Evolutionary conservation across 371 early-diverging fungal species (phyloP), one percentile per base, ranked within the genome.

Genomic region (Lichtheimia corymbifera): DNA sequence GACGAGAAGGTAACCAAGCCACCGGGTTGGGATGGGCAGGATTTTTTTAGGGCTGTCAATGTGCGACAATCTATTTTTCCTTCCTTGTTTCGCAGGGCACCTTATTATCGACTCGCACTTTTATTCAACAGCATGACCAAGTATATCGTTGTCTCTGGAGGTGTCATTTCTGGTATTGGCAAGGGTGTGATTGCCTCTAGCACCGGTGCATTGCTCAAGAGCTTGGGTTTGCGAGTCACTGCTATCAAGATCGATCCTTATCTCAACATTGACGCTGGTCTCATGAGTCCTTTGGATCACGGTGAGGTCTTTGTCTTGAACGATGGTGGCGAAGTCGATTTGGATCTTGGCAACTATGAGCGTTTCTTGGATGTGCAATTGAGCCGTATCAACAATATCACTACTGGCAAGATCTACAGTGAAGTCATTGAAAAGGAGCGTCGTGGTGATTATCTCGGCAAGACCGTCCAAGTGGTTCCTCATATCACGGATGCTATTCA

Each of bases 171-270:
- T 57, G 98, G 99, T 52, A 97, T 99, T 68, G 99, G 99, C 67
- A 99, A 99, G 83, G 99, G 99, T 55, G 95, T 98, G 58, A 95
- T 99, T 74, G 96, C 99, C 43, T 96, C 97, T 50, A 95, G 96
- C 50, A 95, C 99, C 17, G 99, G 99, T 59, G 84, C 94, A 44
- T 82, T 99, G 53, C 88, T 99, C 64, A 94, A 97, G 83, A 92
- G 95, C 22, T 81, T 90, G 63, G 99, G 99, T 20, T 83, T 97
- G 64, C 83, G 86, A 50, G 99, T 99, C 20, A 97, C 98, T 51
- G 92, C 97, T 63, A 96, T 99, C 86, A 99, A 99, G 83, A 99
- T 99, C 67, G 99, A 99, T 76, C 99, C 99, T 22, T 99, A 99
- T 79, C 84, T 99, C 61, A 99, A 99, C 87, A 97, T 96, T 71